Percentiles rank a stretch among this genome's conserved stretches.
phyloP scores from a whole-genome alignment of 1,284 basidiomycete species.

The Mycena sp. region DNA sequence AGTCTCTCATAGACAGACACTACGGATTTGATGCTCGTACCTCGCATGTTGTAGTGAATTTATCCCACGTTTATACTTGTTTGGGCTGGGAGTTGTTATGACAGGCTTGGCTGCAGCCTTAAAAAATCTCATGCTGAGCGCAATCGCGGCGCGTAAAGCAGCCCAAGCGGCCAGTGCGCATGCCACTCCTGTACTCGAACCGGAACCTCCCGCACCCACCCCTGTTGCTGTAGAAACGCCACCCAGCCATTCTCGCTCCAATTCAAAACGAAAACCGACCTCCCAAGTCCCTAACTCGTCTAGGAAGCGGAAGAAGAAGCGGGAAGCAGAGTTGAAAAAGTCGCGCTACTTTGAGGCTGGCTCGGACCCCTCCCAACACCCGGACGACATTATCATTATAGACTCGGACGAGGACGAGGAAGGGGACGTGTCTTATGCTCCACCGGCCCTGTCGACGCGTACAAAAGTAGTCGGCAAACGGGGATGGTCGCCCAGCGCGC shows the following conservation, averaged over 20 bases:
- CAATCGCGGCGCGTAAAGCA: conserved; percentile 69
- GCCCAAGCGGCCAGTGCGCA: conserved; percentile 39
- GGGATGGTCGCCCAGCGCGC: conserved; percentile 64
- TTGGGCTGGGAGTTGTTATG: too few species aligned
- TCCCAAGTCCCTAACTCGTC: conserved; percentile 23
- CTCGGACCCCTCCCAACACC: conserved; percentile 45
- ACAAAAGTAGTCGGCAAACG: conserved; percentile 35
- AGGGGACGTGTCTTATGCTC: conserved; percentile 38
- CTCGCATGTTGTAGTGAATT: too few species aligned
- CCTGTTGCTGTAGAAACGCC: conserved; percentile 31
- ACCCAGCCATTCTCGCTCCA: conserved; percentile 26
- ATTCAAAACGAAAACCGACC: conserved; percentile 44
- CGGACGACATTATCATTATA: conserved; percentile 50
- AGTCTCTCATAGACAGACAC: too few species aligned
- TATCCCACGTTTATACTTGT: too few species aligned
- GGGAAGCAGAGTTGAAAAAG: conserved; percentile 34
- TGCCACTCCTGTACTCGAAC: conserved; percentile 15
- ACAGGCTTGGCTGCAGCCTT: too few species aligned
- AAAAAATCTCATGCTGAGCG: conserved; percentile 64
- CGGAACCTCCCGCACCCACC: conserved; percentile 21
- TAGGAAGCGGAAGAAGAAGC: conserved; percentile 35
- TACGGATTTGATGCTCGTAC: too few species aligned
- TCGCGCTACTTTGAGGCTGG: conserved; percentile 25
- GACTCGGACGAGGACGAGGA: conserved; percentile 46
- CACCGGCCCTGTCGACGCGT: conserved; percentile 12